These are phyloP conservation scores for Metschnikowia aberdeeniae DNA, from an alignment of 805 yeast species.

Conservation along the genomic window DNA sequence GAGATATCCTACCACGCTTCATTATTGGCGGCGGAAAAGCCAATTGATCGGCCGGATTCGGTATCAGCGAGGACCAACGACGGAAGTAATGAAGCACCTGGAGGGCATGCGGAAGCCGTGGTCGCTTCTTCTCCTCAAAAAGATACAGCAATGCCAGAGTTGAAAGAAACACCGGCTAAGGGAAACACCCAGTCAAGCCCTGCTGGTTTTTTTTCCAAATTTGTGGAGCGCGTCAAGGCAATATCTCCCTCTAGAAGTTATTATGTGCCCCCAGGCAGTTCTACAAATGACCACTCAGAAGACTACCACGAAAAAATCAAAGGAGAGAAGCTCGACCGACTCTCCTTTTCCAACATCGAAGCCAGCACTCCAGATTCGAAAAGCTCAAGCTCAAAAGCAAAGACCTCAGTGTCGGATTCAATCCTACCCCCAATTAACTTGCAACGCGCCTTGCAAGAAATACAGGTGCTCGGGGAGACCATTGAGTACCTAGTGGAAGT, in stretches of 20 bases:
- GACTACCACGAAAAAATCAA: not conserved
- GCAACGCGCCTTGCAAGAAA: constrained; percentile 7
- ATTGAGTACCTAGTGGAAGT: constrained; percentile 31
- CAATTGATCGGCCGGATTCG: not conserved
- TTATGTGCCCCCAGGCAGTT: not conserved
- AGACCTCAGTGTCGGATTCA: not conserved
- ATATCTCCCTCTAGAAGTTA: not conserved
- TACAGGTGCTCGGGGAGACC: constrained; percentile 29
- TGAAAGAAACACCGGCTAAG: not conserved
- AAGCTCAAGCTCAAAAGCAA: not conserved
- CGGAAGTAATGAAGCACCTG: not conserved
- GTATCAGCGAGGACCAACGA: not conserved
- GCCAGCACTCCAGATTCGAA: constrained; percentile 13
- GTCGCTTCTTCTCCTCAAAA: not conserved
- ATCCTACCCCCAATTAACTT: not conserved
- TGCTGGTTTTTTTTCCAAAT: not conserved
- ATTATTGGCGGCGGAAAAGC: not conserved
- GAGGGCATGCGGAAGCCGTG: not conserved
- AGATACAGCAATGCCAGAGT: not conserved
- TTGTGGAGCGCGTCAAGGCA: constrained; percentile 1
- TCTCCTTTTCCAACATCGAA: constrained; percentile 9
- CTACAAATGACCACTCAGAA: not conserved
- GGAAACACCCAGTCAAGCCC: not conserved
- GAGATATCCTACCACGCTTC: not conserved
- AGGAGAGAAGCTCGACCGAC: not conserved